These are phyloP conservation scores for Yamadazyma sp. DNA, from an alignment of 1,139 yeast genomes.

Conservation along the genomic window DNA sequence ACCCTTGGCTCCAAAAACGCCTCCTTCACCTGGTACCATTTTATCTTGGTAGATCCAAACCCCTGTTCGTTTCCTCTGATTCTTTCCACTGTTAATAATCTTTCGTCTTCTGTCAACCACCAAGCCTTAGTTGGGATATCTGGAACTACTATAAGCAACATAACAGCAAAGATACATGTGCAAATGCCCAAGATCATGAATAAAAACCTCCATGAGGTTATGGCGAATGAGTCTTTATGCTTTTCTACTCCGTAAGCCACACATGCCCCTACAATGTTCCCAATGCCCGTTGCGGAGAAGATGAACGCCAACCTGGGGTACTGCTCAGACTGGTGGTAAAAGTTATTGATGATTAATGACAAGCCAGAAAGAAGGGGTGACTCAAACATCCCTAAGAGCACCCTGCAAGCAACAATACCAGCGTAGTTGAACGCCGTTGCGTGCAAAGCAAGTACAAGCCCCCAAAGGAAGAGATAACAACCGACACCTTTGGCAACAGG, in stretches of 20 bases:
- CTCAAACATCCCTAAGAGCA: slow-evolving; percentile 50
- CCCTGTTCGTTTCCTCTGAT: slow-evolving; percentile 27
- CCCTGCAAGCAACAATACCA: slow-evolving; percentile 23
- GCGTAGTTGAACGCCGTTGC: slow-evolving; percentile 24
- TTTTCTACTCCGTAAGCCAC: slow-evolving; percentile 25
- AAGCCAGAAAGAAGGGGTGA: slow-evolving; percentile 26
- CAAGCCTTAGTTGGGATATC: slow-evolving; percentile 44
- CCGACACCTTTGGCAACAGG: slow-evolving; percentile 25
- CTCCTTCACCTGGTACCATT: slow-evolving; percentile 24
- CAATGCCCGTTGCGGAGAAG: slow-evolving; percentile 25
- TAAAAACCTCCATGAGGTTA: slow-evolving; percentile 27
- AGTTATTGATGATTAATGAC: slow-evolving; percentile 22
- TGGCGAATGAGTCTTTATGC: slow-evolving; percentile 20
- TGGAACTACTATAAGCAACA: slow-evolving; percentile 29
- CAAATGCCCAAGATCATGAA: slow-evolving; percentile 47
- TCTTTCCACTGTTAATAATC: slow-evolving; percentile 22
- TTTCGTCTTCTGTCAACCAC: slow-evolving; percentile 40
- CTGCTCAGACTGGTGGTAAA: slow-evolving; percentile 32
- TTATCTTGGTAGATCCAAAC: slow-evolving; percentile 26
- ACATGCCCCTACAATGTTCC: slow-evolving; percentile 27
- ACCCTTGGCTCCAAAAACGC: slow-evolving; percentile 19
- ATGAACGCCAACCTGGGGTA: slow-evolving; percentile 9
- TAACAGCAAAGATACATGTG: slow-evolving; percentile 23
- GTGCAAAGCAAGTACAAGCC: slow-evolving; percentile 22
- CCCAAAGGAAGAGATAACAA: slow-evolving; percentile 25